A percentile compares a stretch with the other conserved stretches of the same genome.
These are phyloP conservation scores for Aspergillus sergii DNA, from an alignment of 2,329 filamentous ascomycete genomes.

Conservation along the genomic window DNA sequence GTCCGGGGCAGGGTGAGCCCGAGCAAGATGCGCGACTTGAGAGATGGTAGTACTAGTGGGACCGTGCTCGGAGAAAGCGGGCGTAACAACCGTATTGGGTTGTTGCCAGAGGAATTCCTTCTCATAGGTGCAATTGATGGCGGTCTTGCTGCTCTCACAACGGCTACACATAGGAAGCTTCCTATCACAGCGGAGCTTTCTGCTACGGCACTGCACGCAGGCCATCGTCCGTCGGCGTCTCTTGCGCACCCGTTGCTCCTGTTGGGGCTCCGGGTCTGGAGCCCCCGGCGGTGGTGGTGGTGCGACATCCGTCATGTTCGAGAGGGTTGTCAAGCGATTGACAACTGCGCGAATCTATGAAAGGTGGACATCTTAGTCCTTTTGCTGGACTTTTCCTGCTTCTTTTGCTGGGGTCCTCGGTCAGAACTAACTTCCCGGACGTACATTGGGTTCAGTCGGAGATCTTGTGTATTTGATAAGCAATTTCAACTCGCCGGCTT, in stretches of 20 bases:
- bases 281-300: conserved; percentile 6
- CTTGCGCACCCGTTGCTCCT: conserved; percentile 37
- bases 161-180: conserved; percentile 44
- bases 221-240: conserved; percentile 44
- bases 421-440: background rate
- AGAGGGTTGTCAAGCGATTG: background rate
- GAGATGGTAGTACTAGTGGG: conserved; percentile 17
- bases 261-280: conserved; percentile 10
- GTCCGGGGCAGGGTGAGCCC: conserved; percentile 31
- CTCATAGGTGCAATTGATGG: conserved; percentile 43
- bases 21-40: conserved; percentile 25
- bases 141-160: conserved; percentile 41
- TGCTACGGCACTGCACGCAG: conserved; percentile 44
- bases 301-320: conserved; percentile 19
- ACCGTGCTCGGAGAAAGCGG: conserved; percentile 28
- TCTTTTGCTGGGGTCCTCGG: background rate
- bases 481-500: conserved; percentile 9
- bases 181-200: conserved; percentile 48
- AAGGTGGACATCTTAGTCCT: background rate
- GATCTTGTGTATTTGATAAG: conserved; percentile 9
- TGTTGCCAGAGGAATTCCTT: conserved; percentile 45
- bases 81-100: conserved; percentile 35
- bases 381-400: background rate
- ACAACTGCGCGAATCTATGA: background rate
- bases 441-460: background rate